Base-by-base conservation (phyloP, 331 rosid genomes). In the Quercus phellos region DNA sequence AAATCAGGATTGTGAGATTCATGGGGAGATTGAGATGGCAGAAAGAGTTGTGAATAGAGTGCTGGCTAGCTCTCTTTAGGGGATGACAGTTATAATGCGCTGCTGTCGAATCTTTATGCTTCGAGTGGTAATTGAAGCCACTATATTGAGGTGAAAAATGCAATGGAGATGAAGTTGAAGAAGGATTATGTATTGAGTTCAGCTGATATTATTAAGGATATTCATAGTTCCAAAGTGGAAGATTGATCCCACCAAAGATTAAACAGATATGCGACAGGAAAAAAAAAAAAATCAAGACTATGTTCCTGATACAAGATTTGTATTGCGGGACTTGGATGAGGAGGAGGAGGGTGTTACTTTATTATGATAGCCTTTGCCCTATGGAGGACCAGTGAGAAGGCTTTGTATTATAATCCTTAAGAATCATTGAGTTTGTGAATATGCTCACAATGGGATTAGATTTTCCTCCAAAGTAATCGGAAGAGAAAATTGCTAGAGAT, bases 171-270 rank as follows among this genome's bases (percentile, higher is more conserved):
- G 77, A 88, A 81, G 60, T 63, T 86, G 76, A 88, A 84, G 86
- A 85, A 90, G 82, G 87, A 60, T 80, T 88, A 90, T 34, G 91
- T 91, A 66, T 79, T 88, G 90, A 89, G 90, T 82, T 90, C 90
- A 88, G 91, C 88, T 73, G 89, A 88, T 77, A 80, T 90, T 51
- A 85, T 88, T 51, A 81, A 86, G 76, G 85, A 85, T 83, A 86
- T 91, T 77, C 90, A 91, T 70, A 82, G 83, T 87, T 90, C 88
- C 87, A 88, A 87, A 91, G 97, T 93, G 61, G 93, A 92, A 84
- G 91, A 88, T 81, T 81, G 84, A 77, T 90, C 91, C 24, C 89
- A 84, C 79, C 90, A 89, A 70, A 87, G 77, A 43, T 82, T 85
- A 73, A 72, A 50, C 86, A 85, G 81, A 82, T 87, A 74, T 30